Base-by-base conservation (phyloP, 2,329 filamentous ascomycete genomes). In the Decorospora gaudefroyi region DNA sequence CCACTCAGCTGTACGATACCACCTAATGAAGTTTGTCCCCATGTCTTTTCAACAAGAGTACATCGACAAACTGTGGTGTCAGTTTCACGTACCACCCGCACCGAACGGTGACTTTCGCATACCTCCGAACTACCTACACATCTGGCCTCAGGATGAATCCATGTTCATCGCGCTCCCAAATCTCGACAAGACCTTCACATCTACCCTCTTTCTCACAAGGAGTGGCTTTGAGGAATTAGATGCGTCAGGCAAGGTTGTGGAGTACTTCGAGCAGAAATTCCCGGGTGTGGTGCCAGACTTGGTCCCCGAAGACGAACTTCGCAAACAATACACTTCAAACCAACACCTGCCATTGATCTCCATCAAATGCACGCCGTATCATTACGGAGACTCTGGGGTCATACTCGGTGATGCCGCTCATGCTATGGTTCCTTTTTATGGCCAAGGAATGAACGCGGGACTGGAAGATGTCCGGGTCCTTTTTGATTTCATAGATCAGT, bases 81-180 rank as follows among this genome's bases (percentile, higher is more conserved):
- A 99, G 66, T 97, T 99, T 66, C 84, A 84, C 35, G 90, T 99
- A 49, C 76, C 81, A 13, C 78, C 88, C 1, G 53, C 70, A 2
- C 46, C 67, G 7, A 56, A 65, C 0, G 76, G 76, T 15, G 74
- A 78, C 31, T 97, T 95, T 66, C 78, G 79, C 33, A 93, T 97
- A 57, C 93, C 90, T 0, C 90, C 90, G 1, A 88, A 96, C 61
- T 91, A 97, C 67, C 78, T 99, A 1, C 93, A 99, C 71, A 99
- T 99, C 66, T 99, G 93, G 93, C 93, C 93, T 0, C 90, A 88
- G 21, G 85, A 85, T 59, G 84, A 91, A 28, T 92, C 93, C 62
- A 97, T 99, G 95, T 99, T 99, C 73, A 99, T 99, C 64, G 95
- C 93, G 12, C 91, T 99, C 29, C 92, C 93, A 0, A 78, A 78